Conservation (phyloP, 768 basidiomycete genomes). For the Phanerochaete sordida region DNA sequence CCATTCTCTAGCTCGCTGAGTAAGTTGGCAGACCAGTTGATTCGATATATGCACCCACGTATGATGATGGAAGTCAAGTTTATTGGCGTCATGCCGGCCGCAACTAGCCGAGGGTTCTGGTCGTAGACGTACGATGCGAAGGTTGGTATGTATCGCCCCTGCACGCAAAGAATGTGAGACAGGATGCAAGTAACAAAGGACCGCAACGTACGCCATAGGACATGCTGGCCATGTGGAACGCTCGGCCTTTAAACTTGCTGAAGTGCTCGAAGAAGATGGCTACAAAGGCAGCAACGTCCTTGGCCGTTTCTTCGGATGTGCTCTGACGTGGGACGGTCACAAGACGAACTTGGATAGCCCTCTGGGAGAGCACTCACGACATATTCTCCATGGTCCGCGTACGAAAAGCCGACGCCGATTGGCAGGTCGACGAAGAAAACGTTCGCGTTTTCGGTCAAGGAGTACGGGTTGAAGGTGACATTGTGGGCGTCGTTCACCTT, state of each 20-base stretch:
- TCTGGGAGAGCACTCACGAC: slow-evolving; percentile 37
- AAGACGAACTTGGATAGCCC: not conserved
- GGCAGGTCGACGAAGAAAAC: slow-evolving; percentile 47
- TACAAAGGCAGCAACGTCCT: slow-evolving; percentile 69
- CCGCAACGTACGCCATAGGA: slow-evolving; percentile 45
- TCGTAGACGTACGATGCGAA: slow-evolving; percentile 48
- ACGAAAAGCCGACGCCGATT: slow-evolving; percentile 34
- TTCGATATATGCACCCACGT: slow-evolving; percentile 27
- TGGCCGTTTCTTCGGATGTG: slow-evolving; percentile 64
- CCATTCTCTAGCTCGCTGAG: slow-evolving; percentile 36
- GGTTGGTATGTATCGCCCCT: slow-evolving; percentile 53
- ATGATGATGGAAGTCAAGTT: slow-evolving; percentile 50
- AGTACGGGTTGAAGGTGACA: slow-evolving; percentile 51
- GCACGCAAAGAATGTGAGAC: not conserved
- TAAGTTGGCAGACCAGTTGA: not conserved
- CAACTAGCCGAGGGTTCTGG: slow-evolving; percentile 37
- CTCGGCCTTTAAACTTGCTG: slow-evolving; percentile 61
- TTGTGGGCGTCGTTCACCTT: slow-evolving; percentile 48
- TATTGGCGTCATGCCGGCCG: slow-evolving; percentile 45
- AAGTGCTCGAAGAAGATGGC: slow-evolving; percentile 76
- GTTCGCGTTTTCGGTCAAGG: slow-evolving; percentile 68
- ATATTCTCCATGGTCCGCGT: slow-evolving; percentile 55
- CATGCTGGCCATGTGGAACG: slow-evolving; percentile 40
- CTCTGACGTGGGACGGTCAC: slow-evolving; percentile 30
- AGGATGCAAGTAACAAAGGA: not conserved